Base-by-base conservation (phyloP, 1,139 yeast species). In the Pichia sp. region DNA sequence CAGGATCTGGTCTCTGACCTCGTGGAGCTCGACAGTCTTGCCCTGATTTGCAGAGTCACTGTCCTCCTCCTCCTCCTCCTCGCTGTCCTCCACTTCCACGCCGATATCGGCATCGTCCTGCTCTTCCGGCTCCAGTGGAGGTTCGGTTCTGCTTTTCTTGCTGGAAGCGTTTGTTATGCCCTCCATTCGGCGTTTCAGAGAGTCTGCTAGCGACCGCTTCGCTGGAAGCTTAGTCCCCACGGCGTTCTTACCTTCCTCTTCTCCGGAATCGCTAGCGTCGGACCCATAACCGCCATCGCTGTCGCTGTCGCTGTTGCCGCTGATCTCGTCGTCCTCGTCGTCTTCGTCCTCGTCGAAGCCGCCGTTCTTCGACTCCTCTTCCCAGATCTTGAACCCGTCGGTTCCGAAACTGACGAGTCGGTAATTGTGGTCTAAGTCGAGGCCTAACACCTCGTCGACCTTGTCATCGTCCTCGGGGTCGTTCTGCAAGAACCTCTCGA, bases 351-450 rank as follows among this genome's bases (percentile, higher is more conserved):
- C 67, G 6, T 49, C 61, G 6, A 57, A 65, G 2, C 60, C 69
- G 12, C 62, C 65, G 16, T 61, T 67, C 10, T 65, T 66, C 6
- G 62, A 61, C 4, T 63, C 69, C 2, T 58, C 62, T 1, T 67
- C 71, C 98, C 97, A 92, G 6, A 92, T 74, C 64, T 84, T 86
- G 60, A 91, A 72, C 31, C 78, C 75, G 50, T 87, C 95, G 92
- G 91, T 85, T 24, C 96, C 93, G 3, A 87, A 90, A 69, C 89
- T 83, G 3, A 87, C 81, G 57, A 91, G 73, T 57, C 96, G 77
- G 67, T 90, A 92, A 51, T 87, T 85, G 63, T 67, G 82, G 67
- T 92, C 98, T 55, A 91, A 75, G 64, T 92, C 97, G 61, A 92
- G 73, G 53, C 80, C 76, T 0, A 81, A 78, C 1, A 89, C 95